These are phyloP conservation scores for Trichoderma koningiopsis DNA, from an alignment of 2,329 filamentous ascomycete species.

Conservation along the genomic window DNA sequence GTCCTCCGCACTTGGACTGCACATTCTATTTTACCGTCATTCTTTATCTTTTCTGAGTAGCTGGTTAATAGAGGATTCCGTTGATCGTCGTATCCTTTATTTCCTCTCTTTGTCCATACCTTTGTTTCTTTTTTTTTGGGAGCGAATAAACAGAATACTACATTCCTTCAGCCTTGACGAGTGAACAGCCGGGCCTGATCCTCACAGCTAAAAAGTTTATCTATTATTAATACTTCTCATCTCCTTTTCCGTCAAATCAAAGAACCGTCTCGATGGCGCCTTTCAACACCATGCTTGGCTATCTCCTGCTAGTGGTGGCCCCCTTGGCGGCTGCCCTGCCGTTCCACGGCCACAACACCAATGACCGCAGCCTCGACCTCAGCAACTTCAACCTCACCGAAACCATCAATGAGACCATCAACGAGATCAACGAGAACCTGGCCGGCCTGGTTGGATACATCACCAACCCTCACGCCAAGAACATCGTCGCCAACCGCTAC, in stretches of 20 bases:
- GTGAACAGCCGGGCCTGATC: slow-evolving; percentile 24
- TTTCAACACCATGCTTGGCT: slow-evolving; percentile 33
- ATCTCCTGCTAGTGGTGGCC: slow-evolving; percentile 31
- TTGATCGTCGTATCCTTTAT: slow-evolving; percentile 37
- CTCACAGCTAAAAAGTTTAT: background rate
- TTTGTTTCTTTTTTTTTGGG: slow-evolving; percentile 32
- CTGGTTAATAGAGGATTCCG: slow-evolving; percentile 36
- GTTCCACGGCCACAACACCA: background rate
- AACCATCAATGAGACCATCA: background rate
- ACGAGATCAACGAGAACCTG: slow-evolving; percentile 14
- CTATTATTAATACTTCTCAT: slow-evolving; percentile 8
- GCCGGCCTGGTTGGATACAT: slow-evolving; percentile 39
- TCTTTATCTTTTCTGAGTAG: slow-evolving; percentile 29
- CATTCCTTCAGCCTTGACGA: background rate
- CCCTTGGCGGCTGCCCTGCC: slow-evolving; percentile 37
- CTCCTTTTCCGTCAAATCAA: background rate
- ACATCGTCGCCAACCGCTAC: slow-evolving; percentile 59
- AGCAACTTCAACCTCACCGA: slow-evolving; percentile 1
- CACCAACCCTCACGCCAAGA: slow-evolving; percentile 50
- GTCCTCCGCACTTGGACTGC: slow-evolving; percentile 23
- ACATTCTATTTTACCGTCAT: slow-evolving; percentile 25
- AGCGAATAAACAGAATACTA: background rate
- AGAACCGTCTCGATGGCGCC: slow-evolving; percentile 31
- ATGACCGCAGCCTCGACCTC: background rate
- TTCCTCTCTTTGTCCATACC: slow-evolving; percentile 13